Conservation (phyloP, 1,284 basidiomycete genomes). For the Ustilago xerochloae region DNA sequence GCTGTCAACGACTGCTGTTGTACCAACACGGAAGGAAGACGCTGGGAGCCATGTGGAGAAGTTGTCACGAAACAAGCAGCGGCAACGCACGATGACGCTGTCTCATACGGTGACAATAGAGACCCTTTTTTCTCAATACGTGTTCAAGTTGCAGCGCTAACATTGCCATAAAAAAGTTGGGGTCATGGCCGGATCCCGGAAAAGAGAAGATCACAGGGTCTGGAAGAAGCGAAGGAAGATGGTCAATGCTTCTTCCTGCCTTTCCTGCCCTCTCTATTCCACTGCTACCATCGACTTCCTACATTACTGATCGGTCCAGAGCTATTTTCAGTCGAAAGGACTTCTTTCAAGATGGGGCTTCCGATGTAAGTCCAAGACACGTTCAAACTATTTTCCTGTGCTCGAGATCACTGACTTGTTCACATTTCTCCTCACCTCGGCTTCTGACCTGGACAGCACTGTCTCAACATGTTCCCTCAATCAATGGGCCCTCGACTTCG, state of each 20-base stretch:
- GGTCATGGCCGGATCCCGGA: background rate
- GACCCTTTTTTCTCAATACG: background rate
- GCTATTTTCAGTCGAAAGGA: background rate
- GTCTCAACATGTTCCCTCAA: conserved; percentile 80
- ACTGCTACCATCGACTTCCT: background rate
- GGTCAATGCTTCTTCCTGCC: background rate
- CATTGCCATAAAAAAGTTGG: background rate
- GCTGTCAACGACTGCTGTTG: background rate
- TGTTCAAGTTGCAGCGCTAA: background rate
- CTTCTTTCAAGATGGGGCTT: conserved; percentile 28
- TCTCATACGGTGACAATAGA: background rate
- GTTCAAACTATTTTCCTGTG: background rate
- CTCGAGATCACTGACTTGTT: background rate
- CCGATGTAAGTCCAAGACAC: conserved; percentile 37
- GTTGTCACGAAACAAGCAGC: background rate
- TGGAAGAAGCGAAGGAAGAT: background rate
- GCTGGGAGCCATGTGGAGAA: conserved; percentile 21
- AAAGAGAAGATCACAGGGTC: conserved; percentile 3
- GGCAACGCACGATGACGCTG: conserved; percentile 30
- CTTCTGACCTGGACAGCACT: conserved; percentile 31
- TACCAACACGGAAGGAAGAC: no score
- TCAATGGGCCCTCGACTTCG: conserved; percentile 95
- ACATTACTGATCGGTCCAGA: background rate
- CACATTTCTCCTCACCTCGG: background rate
- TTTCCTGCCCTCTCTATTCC: background rate